Percentiles rank a stretch among this genome's conserved stretches.
Conservation (phyloP, 306 rosid genomes). For the Comarum palustre region DNA sequence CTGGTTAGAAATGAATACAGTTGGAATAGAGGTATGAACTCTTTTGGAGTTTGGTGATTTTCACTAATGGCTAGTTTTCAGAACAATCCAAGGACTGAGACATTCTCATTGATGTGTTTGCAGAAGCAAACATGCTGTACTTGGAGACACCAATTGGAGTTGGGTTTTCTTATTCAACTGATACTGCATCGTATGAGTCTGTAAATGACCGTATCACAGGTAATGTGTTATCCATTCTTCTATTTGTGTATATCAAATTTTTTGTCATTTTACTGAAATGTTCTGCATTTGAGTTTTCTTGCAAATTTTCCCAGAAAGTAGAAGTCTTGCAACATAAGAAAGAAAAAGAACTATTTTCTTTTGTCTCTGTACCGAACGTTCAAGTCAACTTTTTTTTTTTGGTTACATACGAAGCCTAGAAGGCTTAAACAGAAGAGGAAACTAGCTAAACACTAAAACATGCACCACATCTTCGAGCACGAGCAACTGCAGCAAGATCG, state of each 20-base stretch:
- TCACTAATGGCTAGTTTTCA: background rate
- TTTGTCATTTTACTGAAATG: background rate
- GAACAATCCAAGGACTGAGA: background rate
- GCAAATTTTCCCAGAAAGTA: background rate
- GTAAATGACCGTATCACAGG: slow-evolving; percentile 55
- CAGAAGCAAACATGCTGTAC: slow-evolving; percentile 61
- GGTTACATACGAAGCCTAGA: no score
- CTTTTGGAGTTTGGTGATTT: background rate
- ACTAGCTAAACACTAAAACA: no score
- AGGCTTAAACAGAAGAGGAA: no score
- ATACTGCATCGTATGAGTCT: slow-evolving; percentile 44
- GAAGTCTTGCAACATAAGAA: slow-evolving; percentile 19
- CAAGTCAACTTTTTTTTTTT: slow-evolving; percentile 41
- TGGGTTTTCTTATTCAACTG: slow-evolving; percentile 51
- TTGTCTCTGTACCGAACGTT: slow-evolving; percentile 23
- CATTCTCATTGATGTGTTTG: slow-evolving; percentile 17
- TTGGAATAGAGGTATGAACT: slow-evolving; percentile 47
- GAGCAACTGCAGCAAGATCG: no score
- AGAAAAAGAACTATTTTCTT: background rate
- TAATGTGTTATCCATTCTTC: slow-evolving; percentile 3
- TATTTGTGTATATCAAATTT: background rate
- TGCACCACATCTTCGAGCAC: no score
- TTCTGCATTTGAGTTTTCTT: background rate
- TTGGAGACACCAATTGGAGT: slow-evolving; percentile 59
- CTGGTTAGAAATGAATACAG: slow-evolving; percentile 43